A percentile compares a stretch with the other conserved stretches of the same genome.
phyloP scores from a whole-genome alignment of 305 asterid genomes.

The Solanum aculeatissimum region DNA sequence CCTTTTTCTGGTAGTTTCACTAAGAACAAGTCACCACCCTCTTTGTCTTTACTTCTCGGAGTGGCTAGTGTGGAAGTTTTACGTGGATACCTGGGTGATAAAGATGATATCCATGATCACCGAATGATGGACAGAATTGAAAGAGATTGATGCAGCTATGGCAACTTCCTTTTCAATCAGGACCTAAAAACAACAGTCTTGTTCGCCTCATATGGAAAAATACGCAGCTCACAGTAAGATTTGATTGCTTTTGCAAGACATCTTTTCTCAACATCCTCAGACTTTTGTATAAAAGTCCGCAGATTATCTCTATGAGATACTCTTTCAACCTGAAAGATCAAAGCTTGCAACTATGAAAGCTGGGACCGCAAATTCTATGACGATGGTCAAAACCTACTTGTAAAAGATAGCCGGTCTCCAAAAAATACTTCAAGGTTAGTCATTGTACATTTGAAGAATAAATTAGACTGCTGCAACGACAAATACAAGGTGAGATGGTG shows the following conservation, averaged over 20 bases:
- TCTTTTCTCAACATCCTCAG: conserved; percentile 84
- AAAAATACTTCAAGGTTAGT: background rate
- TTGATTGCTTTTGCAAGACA: conserved; percentile 85
- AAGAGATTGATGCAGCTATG: background rate
- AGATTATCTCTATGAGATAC: conserved; percentile 84
- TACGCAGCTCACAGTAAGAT: conserved; percentile 83
- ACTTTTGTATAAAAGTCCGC: conserved; percentile 68
- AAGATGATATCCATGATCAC: background rate
- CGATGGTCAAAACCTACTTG: background rate
- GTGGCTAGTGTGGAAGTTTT: background rate
- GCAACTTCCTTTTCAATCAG: background rate
- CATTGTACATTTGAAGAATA: background rate
- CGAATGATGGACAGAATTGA: background rate
- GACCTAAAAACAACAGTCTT: conserved; percentile 75
- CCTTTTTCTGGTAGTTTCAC: background rate
- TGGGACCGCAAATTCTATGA: background rate
- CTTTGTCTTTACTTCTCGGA: background rate
- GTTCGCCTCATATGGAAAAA: conserved; percentile 61
- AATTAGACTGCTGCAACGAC: background rate
- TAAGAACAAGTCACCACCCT: background rate
- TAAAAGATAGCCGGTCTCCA: background rate
- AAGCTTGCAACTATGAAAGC: background rate
- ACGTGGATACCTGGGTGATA: background rate
- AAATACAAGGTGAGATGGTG: background rate
- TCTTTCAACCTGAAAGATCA: conserved; percentile 54